phyloP scores from a whole-genome alignment of 2,329 filamentous ascomycete genomes.

The Hypoxylon sp. region DNA sequence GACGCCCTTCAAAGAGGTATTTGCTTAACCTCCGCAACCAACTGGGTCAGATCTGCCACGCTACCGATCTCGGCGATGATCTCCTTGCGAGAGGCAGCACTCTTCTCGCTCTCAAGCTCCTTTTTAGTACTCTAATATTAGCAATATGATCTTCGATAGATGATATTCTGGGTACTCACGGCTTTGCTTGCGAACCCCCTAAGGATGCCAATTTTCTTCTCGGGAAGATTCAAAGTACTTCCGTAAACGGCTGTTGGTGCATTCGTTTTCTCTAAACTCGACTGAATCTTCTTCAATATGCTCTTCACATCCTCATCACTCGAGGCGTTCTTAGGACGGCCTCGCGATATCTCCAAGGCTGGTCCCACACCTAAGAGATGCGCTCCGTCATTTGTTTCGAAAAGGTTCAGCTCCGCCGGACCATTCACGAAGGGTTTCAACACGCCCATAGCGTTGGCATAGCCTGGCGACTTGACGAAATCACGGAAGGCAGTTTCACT shows the following conservation, averaged over 20 bases:
- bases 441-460: not conserved
- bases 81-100: slow-evolving; percentile 20
- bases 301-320: slow-evolving; percentile 20
- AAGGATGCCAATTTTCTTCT: slow-evolving; percentile 32
- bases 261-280: slow-evolving; percentile 17
- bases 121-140: slow-evolving; percentile 9
- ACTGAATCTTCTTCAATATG: slow-evolving; percentile 26
- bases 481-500: slow-evolving; percentile 18
- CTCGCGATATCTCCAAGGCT: slow-evolving; percentile 32
- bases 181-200: slow-evolving; percentile 24
- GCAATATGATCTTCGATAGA: not conserved
- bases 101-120: slow-evolving; percentile 27
- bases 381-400: slow-evolving; percentile 33
- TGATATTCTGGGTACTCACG: slow-evolving; percentile 25
- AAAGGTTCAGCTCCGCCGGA: slow-evolving; percentile 35
- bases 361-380: slow-evolving; percentile 19
- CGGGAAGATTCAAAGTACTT: slow-evolving; percentile 34
- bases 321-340: slow-evolving; percentile 27
- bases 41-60: slow-evolving; percentile 35
- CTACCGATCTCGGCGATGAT: slow-evolving; percentile 19
- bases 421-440: slow-evolving; percentile 28
- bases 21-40: slow-evolving; percentile 30
- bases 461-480: slow-evolving; percentile 30
- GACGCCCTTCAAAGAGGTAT: slow-evolving; percentile 13
- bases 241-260: slow-evolving; percentile 31